Evolutionary conservation across 306 rosid species (phyloP), one percentile per base, ranked within the genome.

Genomic region (Cyamopsis tetragonoloba): DNA sequence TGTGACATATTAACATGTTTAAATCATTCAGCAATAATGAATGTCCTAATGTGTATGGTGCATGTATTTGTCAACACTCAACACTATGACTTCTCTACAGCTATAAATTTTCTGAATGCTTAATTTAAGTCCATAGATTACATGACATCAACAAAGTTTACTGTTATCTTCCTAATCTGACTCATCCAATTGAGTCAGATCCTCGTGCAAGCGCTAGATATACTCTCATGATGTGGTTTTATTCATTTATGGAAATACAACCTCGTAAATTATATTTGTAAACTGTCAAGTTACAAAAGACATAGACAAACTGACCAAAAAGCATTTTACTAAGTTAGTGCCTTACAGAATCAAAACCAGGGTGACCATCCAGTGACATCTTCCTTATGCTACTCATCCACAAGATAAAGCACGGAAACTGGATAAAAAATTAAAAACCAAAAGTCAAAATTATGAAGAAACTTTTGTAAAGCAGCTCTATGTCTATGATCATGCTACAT

Each of bases 321-420:
- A 12, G 22, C 23, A 35, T 32, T 38, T 38, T 20, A n/a, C n/a
- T n/a, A n/a, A 6, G 46, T 26, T 14, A 44, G 63, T 53, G 86
- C 64, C 95, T 86, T 89, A 93, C 98, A 13, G 79, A 80, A 77
- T 86, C 81, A 67, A 92, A 93, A 58, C 97, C 98, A 44, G 92
- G 88, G 72, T 93, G 88, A 71, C 74, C 82, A 72, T 82, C 73
- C 78, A 89, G 68, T 32, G 98, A 89, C 98, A 93, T 93, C 81
- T 81, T 88, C 79, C 98, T 82, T 55, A 93, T 77, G 67, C 82
- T 83, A 73, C 59, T 35, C 91, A 93, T 82, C 98, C 91, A 88
- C 84, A 88, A 46, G 76, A 93, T 56, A 77, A 93, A 93, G 81
- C 96, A 89, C 7, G 98, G 98, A 70, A 84, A 39, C 97, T 93